Conservation (phyloP, 2,329 filamentous ascomycete genomes). For the Ascochyta pisi region DNA sequence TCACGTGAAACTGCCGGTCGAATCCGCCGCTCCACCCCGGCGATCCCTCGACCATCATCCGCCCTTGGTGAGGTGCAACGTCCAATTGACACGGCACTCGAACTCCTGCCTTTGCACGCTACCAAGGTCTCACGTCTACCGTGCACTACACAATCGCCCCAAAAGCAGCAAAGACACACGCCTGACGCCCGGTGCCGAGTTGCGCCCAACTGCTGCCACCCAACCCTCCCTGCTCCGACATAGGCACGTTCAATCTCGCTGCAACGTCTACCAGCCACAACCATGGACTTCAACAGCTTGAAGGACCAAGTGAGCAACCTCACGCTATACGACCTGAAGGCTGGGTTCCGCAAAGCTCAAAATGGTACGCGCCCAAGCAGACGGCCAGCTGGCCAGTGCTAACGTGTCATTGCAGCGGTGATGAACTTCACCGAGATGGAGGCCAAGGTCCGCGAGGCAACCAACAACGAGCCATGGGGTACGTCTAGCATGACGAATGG, state of each 20-base stretch:
- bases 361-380: slow-evolving; percentile 72
- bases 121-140: not conserved
- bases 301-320: slow-evolving; percentile 90
- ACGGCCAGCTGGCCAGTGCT: slow-evolving; percentile 34
- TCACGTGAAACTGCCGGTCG: not conserved
- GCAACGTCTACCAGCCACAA: slow-evolving; percentile 31
- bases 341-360: slow-evolving; percentile 91
- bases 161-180: not conserved
- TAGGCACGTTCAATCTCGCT: slow-evolving; percentile 1
- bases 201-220: slow-evolving; percentile 17
- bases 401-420: slow-evolving; percentile 67
- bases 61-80: not conserved
- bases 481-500: not conserved
- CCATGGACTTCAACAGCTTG: slow-evolving; percentile 85
- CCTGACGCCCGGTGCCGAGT: slow-evolving; percentile 8
- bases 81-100: not conserved
- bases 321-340: slow-evolving; percentile 94
- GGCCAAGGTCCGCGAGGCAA: slow-evolving; percentile 88
- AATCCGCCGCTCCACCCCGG: not conserved
- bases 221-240: slow-evolving; percentile 1
- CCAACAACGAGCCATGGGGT: slow-evolving; percentile 99
- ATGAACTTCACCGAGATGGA: slow-evolving; percentile 91
- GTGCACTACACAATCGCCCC: not conserved
- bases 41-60: not conserved
- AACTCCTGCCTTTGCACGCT: not conserved